Conservation (phyloP, 345 rosid genomes). For the Brassica carinata region DNA sequence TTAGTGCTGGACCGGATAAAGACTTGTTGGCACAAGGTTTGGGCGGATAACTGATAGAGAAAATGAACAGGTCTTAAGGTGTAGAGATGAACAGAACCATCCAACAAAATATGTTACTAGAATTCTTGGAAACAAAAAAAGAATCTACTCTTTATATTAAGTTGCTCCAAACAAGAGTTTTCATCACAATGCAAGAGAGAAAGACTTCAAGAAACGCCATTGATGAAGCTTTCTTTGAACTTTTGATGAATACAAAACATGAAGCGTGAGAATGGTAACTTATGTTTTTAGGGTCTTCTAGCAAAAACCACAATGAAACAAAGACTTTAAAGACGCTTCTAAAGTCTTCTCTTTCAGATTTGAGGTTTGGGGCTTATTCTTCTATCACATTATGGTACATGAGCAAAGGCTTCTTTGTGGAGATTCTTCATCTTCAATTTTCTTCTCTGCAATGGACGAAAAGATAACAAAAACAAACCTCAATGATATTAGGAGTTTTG, state of each 20-base stretch:
- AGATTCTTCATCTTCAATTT: conserved; percentile 63
- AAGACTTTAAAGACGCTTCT: conserved; percentile 21
- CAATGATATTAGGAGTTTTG: conserved; percentile 2
- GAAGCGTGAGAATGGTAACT: neutral
- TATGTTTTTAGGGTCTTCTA: conserved; percentile 3
- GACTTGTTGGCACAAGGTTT: neutral
- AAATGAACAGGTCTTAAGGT: neutral
- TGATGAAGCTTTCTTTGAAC: conserved; percentile 26
- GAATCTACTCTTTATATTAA: conserved; percentile 6
- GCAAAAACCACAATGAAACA: conserved; percentile 18
- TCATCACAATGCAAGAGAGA: conserved; percentile 17
- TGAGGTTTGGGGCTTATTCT: neutral
- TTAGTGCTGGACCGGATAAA: neutral
- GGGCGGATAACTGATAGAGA: neutral
- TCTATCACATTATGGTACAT: conserved; percentile 68
- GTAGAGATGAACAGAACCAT: conserved; percentile 15
- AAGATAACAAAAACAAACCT: neutral
- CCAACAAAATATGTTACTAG: neutral
- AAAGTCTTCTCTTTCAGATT: neutral
- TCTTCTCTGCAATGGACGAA: conserved; percentile 59
- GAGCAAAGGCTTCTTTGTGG: conserved; percentile 61
- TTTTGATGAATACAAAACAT: neutral
- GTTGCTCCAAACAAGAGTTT: conserved; percentile 13
- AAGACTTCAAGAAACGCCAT: neutral
- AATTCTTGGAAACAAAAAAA: neutral